Base-by-base conservation (phyloP, 2,329 filamentous ascomycete genomes). In the Cyphellophora europaea region DNA sequence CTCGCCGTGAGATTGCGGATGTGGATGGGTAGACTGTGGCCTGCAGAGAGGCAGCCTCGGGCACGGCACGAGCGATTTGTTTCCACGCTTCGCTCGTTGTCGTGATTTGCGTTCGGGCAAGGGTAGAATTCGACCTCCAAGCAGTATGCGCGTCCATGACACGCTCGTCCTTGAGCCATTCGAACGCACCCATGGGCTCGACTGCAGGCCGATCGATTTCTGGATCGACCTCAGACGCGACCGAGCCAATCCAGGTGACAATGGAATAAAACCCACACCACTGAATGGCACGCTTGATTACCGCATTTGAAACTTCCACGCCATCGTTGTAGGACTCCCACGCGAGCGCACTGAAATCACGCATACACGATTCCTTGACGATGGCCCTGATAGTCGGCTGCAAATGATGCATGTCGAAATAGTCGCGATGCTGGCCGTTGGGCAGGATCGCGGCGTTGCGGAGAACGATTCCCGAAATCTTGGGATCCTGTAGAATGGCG, bases 261-360 rank as follows among this genome's bases (percentile, higher is more conserved):
- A 55, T 57, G 38, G 57, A 66, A 45, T 67, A 65, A 43, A 65
- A 69, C 16, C 57, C 57, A 42, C 60, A 65, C 65, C 65, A 69
- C 18, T 59, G 55, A 30, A 61, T 56, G 18, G 58, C 62, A 30
- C 65, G 49, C 38, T 59, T 59, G 11, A 63, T 44, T 6, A 66
- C 56, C 0, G 63, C 60, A 43, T 66, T 63, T 2, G 57, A 52
- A 11, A 62, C 19, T 3, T 44, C 25, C 4, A 54, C 55, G 19
- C 55, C 42, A 35, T 67, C 52, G 19, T 64, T 56, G 8, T 66
- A 40, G 0, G 61, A 64, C 35, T 69, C 65, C 63, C 65, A 68
- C 5, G 57, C 54, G 36, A 66, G 50, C 2, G 66, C 56, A 1
- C 53, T 51, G 30, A 63, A 63, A n/a, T 61, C 54, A 38, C 61